Evolutionary conservation across 352 stramenopile species (phyloP).

Genomic region (Globisporangium barbulae): DNA sequence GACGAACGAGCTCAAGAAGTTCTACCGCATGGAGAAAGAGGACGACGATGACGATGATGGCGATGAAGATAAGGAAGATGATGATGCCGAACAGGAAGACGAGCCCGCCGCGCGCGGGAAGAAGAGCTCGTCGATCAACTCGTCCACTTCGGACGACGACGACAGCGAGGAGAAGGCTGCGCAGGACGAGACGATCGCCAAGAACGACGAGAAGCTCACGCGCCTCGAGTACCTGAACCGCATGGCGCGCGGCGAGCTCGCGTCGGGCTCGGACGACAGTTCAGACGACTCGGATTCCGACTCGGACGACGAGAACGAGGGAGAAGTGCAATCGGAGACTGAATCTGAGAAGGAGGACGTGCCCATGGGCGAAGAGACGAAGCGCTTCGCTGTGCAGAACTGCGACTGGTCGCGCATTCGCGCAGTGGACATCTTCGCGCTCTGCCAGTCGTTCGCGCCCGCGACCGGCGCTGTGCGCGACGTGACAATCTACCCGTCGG

Average conservation of each 20-base stretch:
- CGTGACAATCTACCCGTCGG: conserved; percentile 95
- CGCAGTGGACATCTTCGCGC: conserved; percentile 94
- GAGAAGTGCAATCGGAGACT: conserved; percentile 31
- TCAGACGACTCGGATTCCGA: conserved; percentile 26
- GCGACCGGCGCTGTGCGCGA: conserved; percentile 83
- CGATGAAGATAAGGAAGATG: background rate
- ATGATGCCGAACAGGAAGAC: conserved; percentile 24
- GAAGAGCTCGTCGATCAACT: conserved; percentile 13
- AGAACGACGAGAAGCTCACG: conserved; percentile 63
- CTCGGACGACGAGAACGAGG: conserved; percentile 38
- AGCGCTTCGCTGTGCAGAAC: conserved; percentile 92
- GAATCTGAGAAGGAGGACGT: conserved; percentile 73
- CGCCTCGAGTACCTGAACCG: conserved; percentile 84
- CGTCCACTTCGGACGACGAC: conserved; percentile 22
- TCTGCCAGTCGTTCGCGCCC: conserved; percentile 94
- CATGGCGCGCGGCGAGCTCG: conserved; percentile 81
- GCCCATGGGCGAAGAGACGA: conserved; percentile 80
- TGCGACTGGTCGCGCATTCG: conserved; percentile 96
- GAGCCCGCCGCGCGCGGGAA: conserved; percentile 14
- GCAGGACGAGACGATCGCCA: conserved; percentile 25
- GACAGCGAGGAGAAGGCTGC: conserved; percentile 9
- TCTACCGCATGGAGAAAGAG: conserved; percentile 72
- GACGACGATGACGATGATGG: conserved; percentile 28
- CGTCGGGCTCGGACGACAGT: conserved; percentile 41
- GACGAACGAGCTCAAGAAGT: conserved; percentile 75